Percentiles rank a stretch among this genome's conserved stretches.
Evolutionary conservation across 1,139 yeast species (phyloP).

Genomic region (Taphrina pruni): DNA sequence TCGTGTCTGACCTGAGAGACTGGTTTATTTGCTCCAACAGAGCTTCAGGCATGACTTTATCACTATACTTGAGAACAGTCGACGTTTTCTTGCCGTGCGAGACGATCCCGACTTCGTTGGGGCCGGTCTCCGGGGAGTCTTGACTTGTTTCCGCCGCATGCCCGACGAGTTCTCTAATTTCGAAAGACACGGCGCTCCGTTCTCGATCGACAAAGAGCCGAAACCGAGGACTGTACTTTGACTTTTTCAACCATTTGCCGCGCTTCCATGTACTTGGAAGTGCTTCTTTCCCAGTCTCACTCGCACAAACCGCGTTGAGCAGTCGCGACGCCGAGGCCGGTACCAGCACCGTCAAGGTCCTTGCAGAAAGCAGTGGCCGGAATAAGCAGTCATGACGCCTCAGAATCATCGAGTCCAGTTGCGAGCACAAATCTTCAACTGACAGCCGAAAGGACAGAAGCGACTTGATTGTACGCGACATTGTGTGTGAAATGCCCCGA

Average conservation of each 20-base stretch:
- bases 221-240: constrained; percentile 27
- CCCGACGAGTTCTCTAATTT: constrained; percentile 16
- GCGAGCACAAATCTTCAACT: no score
- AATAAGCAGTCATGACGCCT: neutral
- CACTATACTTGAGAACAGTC: constrained; percentile 7
- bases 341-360: constrained; percentile 13
- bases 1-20: constrained; percentile 20
- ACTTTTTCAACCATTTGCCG: neutral
- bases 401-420: neutral
- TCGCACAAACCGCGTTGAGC: constrained; percentile 13
- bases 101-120: neutral
- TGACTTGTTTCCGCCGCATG: neutral
- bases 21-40: neutral
- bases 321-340: constrained; percentile 20
- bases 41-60: neutral
- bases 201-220: constrained; percentile 14
- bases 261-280: constrained; percentile 1
- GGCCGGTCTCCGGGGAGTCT: neutral
- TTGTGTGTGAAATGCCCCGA: no score
- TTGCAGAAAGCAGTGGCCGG: neutral
- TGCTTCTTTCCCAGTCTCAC: neutral
- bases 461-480: no score
- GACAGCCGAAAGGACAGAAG: no score
- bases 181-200: constrained; percentile 2
- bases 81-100: constrained; percentile 8